Evolutionary conservation across 1,284 basidiomycete species (phyloP).

Genomic region (Puccinia coronata): DNA sequence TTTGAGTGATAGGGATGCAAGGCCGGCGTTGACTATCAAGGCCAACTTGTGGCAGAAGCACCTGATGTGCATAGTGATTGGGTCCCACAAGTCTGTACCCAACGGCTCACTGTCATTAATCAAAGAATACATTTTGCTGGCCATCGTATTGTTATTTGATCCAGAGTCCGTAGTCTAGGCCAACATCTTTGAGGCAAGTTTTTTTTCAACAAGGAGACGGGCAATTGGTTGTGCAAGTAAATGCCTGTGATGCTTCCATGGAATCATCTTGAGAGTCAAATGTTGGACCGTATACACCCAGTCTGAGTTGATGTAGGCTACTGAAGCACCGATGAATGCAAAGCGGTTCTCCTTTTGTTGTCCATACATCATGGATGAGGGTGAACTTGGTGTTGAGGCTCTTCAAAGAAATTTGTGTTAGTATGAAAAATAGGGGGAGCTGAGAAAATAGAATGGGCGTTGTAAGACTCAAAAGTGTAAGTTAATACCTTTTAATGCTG

Average conservation of each 20-base stretch:
- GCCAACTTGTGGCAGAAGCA: slow-evolving; percentile 3
- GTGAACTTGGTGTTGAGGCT: too few relatives aligned
- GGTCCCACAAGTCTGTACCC: background rate
- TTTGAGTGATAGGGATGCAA: too few relatives aligned
- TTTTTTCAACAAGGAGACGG: background rate
- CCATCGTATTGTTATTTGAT: background rate
- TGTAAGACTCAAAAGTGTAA: too few relatives aligned
- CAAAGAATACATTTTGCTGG: background rate
- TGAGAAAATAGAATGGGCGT: too few relatives aligned
- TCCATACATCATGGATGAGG: slow-evolving; percentile 21
- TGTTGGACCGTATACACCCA: background rate
- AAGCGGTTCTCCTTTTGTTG: slow-evolving; percentile 2
- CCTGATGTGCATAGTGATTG: background rate
- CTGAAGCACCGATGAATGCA: background rate
- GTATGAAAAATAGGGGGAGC: too few relatives aligned
- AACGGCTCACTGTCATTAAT: background rate
- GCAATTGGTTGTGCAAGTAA: background rate
- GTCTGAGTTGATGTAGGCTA: background rate
- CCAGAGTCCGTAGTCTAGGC: background rate
- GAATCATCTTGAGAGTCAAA: background rate
- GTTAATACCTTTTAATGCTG: too few relatives aligned
- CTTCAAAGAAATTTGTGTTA: background rate
- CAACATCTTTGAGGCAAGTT: background rate
- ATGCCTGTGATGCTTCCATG: background rate
- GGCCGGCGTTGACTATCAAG: slow-evolving; percentile 12